Evolutionary conservation across 768 basidiomycete genomes (phyloP).

Genomic region (Termitomyces sp.): DNA sequence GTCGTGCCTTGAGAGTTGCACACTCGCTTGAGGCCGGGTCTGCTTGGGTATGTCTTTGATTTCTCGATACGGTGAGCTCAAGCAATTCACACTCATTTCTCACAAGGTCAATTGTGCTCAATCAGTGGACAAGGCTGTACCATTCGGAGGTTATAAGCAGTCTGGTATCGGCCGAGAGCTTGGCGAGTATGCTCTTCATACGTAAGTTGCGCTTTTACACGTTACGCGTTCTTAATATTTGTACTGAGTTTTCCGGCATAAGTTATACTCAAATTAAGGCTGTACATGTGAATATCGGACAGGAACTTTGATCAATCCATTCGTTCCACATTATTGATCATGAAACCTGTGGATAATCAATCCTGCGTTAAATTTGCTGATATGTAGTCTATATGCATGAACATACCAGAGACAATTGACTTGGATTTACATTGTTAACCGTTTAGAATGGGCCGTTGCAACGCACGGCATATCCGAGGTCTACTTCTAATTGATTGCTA

Average conservation of each 20-base stretch:
- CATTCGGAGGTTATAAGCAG: slow-evolving; percentile 23
- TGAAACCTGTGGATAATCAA: not conserved
- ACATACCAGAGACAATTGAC: not conserved
- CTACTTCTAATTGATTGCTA: too few relatives aligned
- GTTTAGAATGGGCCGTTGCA: too few relatives aligned
- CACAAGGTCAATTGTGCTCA: slow-evolving; percentile 17
- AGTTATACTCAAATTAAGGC: slow-evolving; percentile 18
- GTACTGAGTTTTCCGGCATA: not conserved
- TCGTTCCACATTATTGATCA: not conserved
- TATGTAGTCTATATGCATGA: not conserved
- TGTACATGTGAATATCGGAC: slow-evolving; percentile 16
- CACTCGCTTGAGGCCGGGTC: slow-evolving; percentile 18
- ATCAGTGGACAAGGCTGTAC: slow-evolving; percentile 11
- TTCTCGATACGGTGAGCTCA: not conserved
- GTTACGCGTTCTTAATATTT: too few relatives aligned
- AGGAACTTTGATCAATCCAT: slow-evolving; percentile 4
- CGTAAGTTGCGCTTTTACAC: slow-evolving; percentile 5
- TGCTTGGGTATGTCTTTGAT: slow-evolving; percentile 11
- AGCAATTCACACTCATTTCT: not conserved
- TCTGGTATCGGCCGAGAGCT: slow-evolving; percentile 21
- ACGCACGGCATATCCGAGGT: too few relatives aligned
- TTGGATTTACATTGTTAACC: too few relatives aligned
- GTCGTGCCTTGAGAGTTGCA: slow-evolving; percentile 16
- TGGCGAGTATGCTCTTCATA: slow-evolving; percentile 21
- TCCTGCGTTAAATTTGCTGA: too few relatives aligned